These are phyloP conservation scores for Torulaspora maleeae DNA, from an alignment of 805 yeast genomes.

Conservation along the genomic window DNA sequence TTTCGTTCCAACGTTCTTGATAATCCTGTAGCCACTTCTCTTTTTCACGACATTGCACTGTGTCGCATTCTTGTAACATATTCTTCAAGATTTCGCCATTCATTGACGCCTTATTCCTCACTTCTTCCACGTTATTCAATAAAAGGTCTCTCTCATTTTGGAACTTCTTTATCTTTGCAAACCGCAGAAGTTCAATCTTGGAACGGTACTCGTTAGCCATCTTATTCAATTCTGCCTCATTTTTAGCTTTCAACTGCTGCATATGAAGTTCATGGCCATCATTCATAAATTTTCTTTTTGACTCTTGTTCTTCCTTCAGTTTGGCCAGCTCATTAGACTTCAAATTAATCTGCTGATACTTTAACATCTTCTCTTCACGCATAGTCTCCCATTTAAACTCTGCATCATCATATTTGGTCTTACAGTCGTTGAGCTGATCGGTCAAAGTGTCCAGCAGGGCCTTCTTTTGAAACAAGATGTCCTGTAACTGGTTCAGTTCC, in stretches of 20 bases:
- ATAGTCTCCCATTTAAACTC: constrained; percentile 29
- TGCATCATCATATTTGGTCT: constrained; percentile 20
- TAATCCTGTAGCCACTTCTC: constrained; percentile 28
- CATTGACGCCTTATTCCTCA: constrained; percentile 24
- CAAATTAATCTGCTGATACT: constrained; percentile 28
- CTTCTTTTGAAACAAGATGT: constrained; percentile 25
- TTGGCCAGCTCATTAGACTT: constrained; percentile 34
- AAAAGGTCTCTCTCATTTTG: constrained; percentile 32
- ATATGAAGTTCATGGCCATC: constrained; percentile 36
- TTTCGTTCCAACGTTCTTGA: constrained; percentile 29
- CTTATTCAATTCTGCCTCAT: constrained; percentile 38
- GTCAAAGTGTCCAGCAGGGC: constrained; percentile 23
- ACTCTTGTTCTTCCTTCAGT: constrained; percentile 28
- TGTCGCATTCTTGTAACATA: constrained; percentile 19
- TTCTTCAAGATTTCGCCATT: constrained; percentile 20
- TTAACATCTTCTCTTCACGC: constrained; percentile 26
- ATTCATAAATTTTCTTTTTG: constrained; percentile 23
- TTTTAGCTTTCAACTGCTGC: constrained; percentile 33
- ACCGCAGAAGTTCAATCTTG: constrained; percentile 40
- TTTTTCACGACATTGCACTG: constrained; percentile 16
- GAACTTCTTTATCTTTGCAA: constrained; percentile 33
- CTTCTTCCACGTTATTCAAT: constrained; percentile 31
- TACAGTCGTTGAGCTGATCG: constrained; percentile 22
- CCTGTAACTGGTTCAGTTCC: constrained; percentile 31
- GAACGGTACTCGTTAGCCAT: constrained; percentile 34